Base-by-base conservation (phyloP, 371 early-diverging fungal genomes). In the Mortierella sp. region DNA sequence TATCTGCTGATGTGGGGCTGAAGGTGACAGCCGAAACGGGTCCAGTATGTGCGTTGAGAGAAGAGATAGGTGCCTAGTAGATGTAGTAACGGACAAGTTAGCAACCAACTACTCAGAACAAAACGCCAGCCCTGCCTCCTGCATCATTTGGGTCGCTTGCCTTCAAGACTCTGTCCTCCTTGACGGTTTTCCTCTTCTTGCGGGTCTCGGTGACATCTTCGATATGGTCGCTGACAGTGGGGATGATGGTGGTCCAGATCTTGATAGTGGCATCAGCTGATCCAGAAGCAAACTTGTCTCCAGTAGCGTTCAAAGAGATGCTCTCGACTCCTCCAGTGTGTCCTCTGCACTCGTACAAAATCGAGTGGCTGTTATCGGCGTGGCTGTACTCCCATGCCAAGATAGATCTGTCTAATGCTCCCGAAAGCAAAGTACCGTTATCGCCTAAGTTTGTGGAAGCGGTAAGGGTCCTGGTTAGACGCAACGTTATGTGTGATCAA, bases 251-350 rank as follows among this genome's bases (percentile, higher is more conserved):
- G 41, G 93, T 90, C 96, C 96, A 98, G 32, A 97, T 81, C 78
- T 94, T 92, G 81, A 98, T 91, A 3, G 93, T 91, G 18, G 94
- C 90, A 89, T 98, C 98, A 44, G 91, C 91, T 12, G 97, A 95
- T 41, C 93, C 96, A 54, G 95, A 94, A 29, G 96, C 97, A 88
- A 98, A 91, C 90, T 95, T 89, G 21, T 88, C 83, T 35, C 84
- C 81, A 32, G 79, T 72, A n/a, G 78, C 72, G 75, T 83, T 82
- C 60, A 90, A 38, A 10, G 88, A 21, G 56, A 89, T 79, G 78
- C 88, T 80, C 58, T 89, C 87, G 21, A 89, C 83, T 75, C 92
- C 93, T 27, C 91, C 96, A 70, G 95, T 92, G 82, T 98, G 98
- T 12, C 96, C 97, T 63, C 91, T 91, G 80, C 96, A 94, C 83